These are phyloP conservation scores for Lachnellula cervina DNA, from an alignment of 2,329 filamentous ascomycete genomes.

Conservation along the genomic window DNA sequence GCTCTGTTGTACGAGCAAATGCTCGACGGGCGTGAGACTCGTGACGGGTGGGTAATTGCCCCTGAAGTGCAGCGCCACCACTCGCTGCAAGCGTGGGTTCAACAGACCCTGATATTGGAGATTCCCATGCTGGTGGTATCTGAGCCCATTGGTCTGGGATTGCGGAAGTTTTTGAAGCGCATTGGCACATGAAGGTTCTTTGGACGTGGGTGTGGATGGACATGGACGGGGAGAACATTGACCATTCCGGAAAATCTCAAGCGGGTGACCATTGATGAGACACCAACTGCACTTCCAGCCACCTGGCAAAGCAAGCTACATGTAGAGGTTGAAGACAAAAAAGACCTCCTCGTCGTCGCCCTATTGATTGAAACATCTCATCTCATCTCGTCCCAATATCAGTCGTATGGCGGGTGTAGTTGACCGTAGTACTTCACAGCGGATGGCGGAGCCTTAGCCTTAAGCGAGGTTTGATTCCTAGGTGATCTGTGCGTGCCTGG, in stretches of 20 bases:
- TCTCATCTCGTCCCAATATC: no score
- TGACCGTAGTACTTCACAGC: not conserved
- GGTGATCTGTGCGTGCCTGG: conserved; percentile 8
- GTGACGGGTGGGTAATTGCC: not conserved
- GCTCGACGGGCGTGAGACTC: not conserved
- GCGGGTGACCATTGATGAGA: not conserved
- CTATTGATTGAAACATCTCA: no score
- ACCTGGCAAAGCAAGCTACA: not conserved
- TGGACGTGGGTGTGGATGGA: not conserved
- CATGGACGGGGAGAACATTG: no score
- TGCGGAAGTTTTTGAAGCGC: not conserved
- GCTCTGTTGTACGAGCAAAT: not conserved
- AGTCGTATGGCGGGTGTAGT: not conserved
- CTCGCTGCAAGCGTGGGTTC: not conserved
- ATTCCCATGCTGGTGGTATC: conserved; percentile 21
- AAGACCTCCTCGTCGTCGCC: no score
- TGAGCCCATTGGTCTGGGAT: conserved; percentile 12
- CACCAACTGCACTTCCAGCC: not conserved
- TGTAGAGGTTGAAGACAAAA: not conserved
- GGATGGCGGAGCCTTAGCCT: not conserved
- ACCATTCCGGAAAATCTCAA: no score
- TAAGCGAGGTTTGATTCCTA: conserved; percentile 2
- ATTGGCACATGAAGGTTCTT: not conserved
- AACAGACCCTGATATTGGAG: conserved; percentile 1
- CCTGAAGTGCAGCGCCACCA: not conserved